Conservation (phyloP, 805 yeast genomes). For the Candida montana region DNA sequence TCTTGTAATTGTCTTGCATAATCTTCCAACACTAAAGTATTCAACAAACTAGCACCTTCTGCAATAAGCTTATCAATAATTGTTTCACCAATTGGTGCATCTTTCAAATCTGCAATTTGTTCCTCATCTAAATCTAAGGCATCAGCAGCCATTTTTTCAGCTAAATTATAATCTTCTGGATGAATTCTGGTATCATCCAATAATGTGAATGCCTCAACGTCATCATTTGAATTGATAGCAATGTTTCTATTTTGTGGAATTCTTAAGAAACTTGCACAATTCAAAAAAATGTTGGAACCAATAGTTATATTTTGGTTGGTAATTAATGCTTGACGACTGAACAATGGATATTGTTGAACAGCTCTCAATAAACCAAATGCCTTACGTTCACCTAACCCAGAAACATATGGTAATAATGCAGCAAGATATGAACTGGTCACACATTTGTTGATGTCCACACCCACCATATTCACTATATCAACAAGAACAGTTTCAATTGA, state of each 20-base stretch:
- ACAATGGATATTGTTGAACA: conserved; percentile 53
- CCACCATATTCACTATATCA: conserved; percentile 85
- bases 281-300: conserved; percentile 77
- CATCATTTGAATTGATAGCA: conserved; percentile 28
- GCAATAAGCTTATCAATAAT: conserved; percentile 56
- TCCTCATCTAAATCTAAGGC: conserved; percentile 96
- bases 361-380: conserved; percentile 82
- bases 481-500: conserved; percentile 80
- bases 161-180: conserved; percentile 95
- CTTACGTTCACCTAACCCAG: conserved; percentile 95
- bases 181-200: conserved; percentile 95
- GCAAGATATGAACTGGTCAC: conserved; percentile 71
- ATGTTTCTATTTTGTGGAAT: conserved; percentile 53
- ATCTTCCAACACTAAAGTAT: conserved; percentile 83
- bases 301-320: conserved; percentile 60
- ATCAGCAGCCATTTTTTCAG: conserved; percentile 96
- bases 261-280: conserved; percentile 85
- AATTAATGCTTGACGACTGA: conserved; percentile 83
- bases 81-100: conserved; percentile 66
- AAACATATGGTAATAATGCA: conserved; percentile 64
- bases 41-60: conserved; percentile 65
- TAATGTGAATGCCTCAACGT: conserved; percentile 61
- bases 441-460: conserved; percentile 90
- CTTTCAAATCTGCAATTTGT: conserved; percentile 73
- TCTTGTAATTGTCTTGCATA: conserved; percentile 85